Evolutionary conservation across 148 eudicot genomes (phyloP).

Genomic region (Silene latifolia): DNA sequence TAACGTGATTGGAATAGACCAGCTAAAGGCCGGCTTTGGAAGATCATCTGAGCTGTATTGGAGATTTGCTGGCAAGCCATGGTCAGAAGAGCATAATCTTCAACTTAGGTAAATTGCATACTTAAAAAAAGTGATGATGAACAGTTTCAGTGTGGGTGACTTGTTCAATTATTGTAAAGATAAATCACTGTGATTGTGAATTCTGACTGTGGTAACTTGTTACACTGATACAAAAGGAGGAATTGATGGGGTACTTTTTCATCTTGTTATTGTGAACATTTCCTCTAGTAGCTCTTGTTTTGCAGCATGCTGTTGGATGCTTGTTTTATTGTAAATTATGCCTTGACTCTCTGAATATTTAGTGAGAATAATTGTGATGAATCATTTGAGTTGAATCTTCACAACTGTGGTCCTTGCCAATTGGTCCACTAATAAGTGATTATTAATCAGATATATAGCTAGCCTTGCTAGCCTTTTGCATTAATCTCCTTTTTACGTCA

Average conservation of each 20-base stretch:
- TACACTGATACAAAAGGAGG: not conserved
- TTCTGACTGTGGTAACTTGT: not conserved
- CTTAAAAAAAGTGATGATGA: conserved; percentile 6
- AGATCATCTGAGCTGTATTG: conserved; percentile 42
- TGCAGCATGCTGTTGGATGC: not conserved
- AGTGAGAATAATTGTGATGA: not conserved
- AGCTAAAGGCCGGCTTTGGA: conserved; percentile 45
- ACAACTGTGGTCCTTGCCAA: not conserved
- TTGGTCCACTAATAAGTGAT: not conserved
- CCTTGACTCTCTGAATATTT: not conserved
- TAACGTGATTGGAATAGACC: conserved; percentile 78
- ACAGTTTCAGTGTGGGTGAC: not conserved
- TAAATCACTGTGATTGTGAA: not conserved
- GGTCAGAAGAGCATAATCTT: conserved; percentile 82
- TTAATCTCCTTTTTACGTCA: not conserved
- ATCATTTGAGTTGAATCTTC: not conserved
- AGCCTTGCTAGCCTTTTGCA: not conserved
- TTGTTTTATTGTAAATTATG: not conserved
- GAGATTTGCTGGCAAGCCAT: conserved; percentile 52
- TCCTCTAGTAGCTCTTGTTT: not conserved
- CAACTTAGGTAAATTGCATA: conserved; percentile 60
- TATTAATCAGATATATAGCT: not conserved
- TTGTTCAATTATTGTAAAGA: not conserved
- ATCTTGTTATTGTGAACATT: not conserved
- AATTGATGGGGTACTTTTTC: not conserved